These are phyloP conservation scores for Microascus cirrosus DNA, from an alignment of 2,329 filamentous ascomycete genomes.

Conservation along the genomic window DNA sequence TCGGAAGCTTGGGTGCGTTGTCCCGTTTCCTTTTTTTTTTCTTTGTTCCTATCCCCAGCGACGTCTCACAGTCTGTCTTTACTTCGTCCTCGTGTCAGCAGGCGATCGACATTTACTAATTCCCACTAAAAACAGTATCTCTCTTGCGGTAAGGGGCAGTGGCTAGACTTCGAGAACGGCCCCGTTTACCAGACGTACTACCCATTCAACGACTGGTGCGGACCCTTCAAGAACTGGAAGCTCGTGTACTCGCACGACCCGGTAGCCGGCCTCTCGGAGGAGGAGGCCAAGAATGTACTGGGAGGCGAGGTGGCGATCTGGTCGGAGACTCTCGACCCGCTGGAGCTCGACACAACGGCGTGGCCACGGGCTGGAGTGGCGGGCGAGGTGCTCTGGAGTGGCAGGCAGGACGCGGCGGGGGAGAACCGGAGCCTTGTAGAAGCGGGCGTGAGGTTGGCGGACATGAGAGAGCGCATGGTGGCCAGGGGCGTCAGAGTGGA, in stretches of 20 bases:
- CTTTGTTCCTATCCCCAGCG: neutral
- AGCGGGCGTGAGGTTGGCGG: constrained; percentile 57
- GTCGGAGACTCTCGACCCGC: constrained; percentile 66
- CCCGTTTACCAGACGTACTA: constrained; percentile 39
- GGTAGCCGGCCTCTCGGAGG: constrained; percentile 46
- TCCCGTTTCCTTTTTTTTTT: neutral
- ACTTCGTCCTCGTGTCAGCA: neutral
- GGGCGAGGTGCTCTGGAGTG: constrained; percentile 73
- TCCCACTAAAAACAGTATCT: constrained; percentile 46
- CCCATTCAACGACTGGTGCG: constrained; percentile 74
- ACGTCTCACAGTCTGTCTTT: neutral
- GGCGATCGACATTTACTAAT: neutral
- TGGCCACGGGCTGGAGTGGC: constrained; percentile 70
- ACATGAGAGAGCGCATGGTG: constrained; percentile 68
- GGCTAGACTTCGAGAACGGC: constrained; percentile 59
- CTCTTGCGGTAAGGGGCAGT: constrained; percentile 72
- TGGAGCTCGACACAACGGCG: constrained; percentile 63
- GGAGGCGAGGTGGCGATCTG: constrained; percentile 77
- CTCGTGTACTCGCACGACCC: constrained; percentile 75
- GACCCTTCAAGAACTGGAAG: constrained; percentile 70
- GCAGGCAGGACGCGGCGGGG: constrained; percentile 52
- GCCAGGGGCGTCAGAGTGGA: constrained; percentile 51
- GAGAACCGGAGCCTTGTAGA: constrained; percentile 61
- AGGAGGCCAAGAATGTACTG: constrained; percentile 56
- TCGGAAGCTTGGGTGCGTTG: constrained; percentile 63